phyloP scores from a whole-genome alignment of 169 alveolate genomes.

The Cryptosporidium tyzzeri region DNA sequence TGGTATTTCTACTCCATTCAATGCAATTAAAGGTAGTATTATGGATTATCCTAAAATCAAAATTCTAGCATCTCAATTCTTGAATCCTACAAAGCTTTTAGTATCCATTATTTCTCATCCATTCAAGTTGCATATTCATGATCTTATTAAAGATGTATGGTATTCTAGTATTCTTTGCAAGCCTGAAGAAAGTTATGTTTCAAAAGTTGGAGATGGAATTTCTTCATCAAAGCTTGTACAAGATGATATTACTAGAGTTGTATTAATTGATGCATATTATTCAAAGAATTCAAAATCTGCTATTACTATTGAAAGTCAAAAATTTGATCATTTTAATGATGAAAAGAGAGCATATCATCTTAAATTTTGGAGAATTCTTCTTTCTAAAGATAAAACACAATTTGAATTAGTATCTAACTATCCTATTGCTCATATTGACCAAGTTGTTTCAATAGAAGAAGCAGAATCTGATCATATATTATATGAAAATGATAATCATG shows the following conservation, averaged over 20 bases:
- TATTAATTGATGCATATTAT: conserved; percentile 12
- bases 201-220: conserved; percentile 58
- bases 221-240: conserved; percentile 49
- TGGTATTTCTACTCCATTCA: conserved; percentile 61
- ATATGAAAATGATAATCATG: not conserved
- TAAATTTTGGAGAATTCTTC: conserved; percentile 46
- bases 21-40: not conserved
- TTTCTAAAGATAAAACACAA: not conserved
- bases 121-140: conserved; percentile 56
- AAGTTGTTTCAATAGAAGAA: conserved; percentile 37
- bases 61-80: not conserved
- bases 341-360: conserved; percentile 14
- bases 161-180: conserved; percentile 13
- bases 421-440: conserved; percentile 35
- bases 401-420: conserved; percentile 32
- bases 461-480: not conserved
- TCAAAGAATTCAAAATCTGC: conserved; percentile 15
- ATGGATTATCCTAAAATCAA: not conserved
- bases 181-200: conserved; percentile 67
- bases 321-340: conserved; percentile 12
- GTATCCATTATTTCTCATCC: conserved; percentile 56
- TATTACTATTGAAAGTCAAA: conserved; percentile 57
- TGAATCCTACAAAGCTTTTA: conserved; percentile 7
- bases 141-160: conserved; percentile 18
- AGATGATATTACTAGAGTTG: conserved; percentile 3